Percentiles rank a stretch among this genome's conserved stretches.
These are phyloP conservation scores for Marasmius sp. DNA, from an alignment of 1,284 basidiomycete species.

Conservation along the genomic window DNA sequence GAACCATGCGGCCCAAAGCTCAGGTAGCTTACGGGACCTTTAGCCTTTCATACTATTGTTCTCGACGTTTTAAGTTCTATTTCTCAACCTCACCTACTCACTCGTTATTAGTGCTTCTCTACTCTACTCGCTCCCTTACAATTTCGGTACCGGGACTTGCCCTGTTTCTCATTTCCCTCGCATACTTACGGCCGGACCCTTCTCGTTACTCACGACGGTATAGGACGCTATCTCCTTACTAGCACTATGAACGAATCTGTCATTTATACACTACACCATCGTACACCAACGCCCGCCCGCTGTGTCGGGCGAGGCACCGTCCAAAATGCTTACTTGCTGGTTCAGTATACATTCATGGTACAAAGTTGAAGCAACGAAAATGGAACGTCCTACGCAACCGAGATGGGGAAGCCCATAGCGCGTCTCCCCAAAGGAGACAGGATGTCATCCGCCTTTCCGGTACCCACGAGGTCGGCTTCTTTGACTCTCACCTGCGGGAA, in stretches of 20 bases:
- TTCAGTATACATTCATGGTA: no score
- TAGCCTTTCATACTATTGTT: not conserved
- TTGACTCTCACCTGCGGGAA: slow-evolving; percentile 60
- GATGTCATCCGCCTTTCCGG: slow-evolving; percentile 51
- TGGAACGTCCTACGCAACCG: not conserved
- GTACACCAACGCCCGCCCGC: no score
- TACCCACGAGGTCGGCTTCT: slow-evolving; percentile 54
- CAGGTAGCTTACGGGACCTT: not conserved
- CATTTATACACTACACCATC: no score
- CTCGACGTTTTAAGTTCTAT: not conserved
- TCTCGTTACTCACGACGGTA: no score
- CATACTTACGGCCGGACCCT: no score
- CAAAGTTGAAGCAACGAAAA: no score
- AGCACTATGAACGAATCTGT: no score
- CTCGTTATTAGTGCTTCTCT: not conserved
- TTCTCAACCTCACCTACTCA: not conserved
- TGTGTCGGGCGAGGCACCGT: no score
- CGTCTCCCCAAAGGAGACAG: slow-evolving; percentile 41
- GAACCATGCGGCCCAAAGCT: not conserved
- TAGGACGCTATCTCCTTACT: no score
- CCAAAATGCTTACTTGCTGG: no score
- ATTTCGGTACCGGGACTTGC: not conserved
- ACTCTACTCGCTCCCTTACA: not conserved
- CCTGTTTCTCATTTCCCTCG: no score
- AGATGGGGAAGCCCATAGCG: slow-evolving; percentile 51